Conservation (phyloP, 768 basidiomycete genomes). For the Omphalotus guepiniiformis region DNA sequence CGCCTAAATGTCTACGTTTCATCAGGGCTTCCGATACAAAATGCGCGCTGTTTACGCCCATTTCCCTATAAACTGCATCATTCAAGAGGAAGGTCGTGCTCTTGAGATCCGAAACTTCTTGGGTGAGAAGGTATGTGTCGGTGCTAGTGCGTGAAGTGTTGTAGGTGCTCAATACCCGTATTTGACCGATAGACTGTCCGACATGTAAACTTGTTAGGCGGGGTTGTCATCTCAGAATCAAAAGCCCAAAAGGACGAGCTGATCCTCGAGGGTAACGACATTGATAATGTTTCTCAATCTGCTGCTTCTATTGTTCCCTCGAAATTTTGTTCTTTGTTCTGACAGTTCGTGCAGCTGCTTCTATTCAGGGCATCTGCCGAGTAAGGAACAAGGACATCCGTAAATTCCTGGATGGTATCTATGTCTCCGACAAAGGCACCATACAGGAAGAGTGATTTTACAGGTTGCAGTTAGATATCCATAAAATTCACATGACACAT, state of each 20-base stretch:
- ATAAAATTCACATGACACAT: constrained; percentile 24
- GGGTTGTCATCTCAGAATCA: constrained; percentile 81
- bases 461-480: neutral
- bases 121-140: constrained; percentile 79
- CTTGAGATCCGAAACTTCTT: constrained; percentile 95
- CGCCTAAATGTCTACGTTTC: neutral
- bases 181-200: constrained; percentile 68
- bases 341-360: constrained; percentile 58
- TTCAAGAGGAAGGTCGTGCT: constrained; percentile 65
- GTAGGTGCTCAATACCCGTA: neutral
- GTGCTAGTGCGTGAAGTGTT: too few species aligned
- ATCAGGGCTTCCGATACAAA: constrained; percentile 98
- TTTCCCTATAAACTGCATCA: constrained; percentile 99
- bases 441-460: constrained; percentile 41
- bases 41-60: constrained; percentile 99
- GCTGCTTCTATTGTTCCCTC: constrained; percentile 38
- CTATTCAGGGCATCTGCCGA: constrained; percentile 93
- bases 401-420: constrained; percentile 95
- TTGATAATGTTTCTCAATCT: constrained; percentile 97
- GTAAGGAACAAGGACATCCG: constrained; percentile 99
- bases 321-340: neutral
- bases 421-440: constrained; percentile 80
- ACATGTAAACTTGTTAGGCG: constrained; percentile 86
- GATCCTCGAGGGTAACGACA: constrained; percentile 90
- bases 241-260: constrained; percentile 94